Conservation (phyloP, 495 filamentous ascomycete species). For the Aspergillus panamensis region DNA sequence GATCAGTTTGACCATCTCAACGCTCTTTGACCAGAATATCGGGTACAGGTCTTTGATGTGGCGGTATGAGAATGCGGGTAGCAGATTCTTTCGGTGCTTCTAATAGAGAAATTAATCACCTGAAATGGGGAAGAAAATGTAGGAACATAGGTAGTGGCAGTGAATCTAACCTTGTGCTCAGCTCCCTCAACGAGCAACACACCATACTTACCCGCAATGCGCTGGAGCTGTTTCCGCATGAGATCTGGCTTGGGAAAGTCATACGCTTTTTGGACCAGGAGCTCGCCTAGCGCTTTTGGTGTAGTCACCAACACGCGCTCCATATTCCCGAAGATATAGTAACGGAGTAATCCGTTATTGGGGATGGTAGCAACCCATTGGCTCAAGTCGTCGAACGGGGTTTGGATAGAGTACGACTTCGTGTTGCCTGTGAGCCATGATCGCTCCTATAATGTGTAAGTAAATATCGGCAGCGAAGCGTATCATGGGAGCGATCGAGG, state of each 20-base stretch:
- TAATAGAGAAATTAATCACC: conserved; percentile 3
- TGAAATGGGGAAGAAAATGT: neutral
- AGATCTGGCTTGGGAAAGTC: conserved; percentile 70
- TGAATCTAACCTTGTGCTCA: conserved; percentile 63
- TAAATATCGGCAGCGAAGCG: neutral
- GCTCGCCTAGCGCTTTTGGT: conserved; percentile 63
- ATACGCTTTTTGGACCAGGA: conserved; percentile 66
- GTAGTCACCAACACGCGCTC: conserved; percentile 66
- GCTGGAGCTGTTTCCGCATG: conserved; percentile 54
- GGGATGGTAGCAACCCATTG: conserved; percentile 56
- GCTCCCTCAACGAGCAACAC: conserved; percentile 82
- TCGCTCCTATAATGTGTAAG: conserved; percentile 25
- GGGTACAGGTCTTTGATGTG: conserved; percentile 87
- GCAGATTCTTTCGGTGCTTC: conserved; percentile 69
- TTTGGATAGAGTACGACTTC: conserved; percentile 25
- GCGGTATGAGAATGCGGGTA: conserved; percentile 80
- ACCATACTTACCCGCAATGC: conserved; percentile 64
- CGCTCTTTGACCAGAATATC: conserved; percentile 73
- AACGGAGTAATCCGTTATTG: conserved; percentile 79
- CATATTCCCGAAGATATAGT: conserved; percentile 59
- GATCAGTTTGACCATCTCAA: conserved; percentile 45
- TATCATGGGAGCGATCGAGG: neutral
- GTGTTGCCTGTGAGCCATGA: conserved; percentile 38
- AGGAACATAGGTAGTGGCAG: neutral
- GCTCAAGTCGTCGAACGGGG: conserved; percentile 47